Percentiles rank a stretch among this genome's conserved stretches.
These are phyloP conservation scores for Solanum paucissectum DNA, from an alignment of 257 asterid genomes.

Conservation along the genomic window DNA sequence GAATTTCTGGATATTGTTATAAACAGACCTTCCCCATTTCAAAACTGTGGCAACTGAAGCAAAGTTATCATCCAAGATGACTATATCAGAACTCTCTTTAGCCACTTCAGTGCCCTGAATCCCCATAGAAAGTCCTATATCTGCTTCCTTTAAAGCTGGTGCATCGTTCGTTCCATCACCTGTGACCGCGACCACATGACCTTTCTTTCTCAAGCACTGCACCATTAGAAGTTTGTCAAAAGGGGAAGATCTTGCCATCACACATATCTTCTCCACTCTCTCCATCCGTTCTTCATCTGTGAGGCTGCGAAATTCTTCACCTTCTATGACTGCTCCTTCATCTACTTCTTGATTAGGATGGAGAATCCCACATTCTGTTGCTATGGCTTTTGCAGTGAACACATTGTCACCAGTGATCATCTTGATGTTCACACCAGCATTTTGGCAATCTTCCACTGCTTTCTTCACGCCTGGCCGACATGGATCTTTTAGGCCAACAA, in stretches of 20 bases:
- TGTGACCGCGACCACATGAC: slow-evolving; percentile 68
- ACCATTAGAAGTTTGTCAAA: slow-evolving; percentile 69
- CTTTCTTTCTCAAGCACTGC: slow-evolving; percentile 43
- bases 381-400: too few species aligned
- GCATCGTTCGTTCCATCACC: slow-evolving; percentile 74
- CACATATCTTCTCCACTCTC: slow-evolving; percentile 41
- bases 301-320: too few species aligned
- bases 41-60: slow-evolving; percentile 49
- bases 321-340: too few species aligned
- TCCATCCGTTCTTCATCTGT: slow-evolving; percentile 47
- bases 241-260: slow-evolving; percentile 76
- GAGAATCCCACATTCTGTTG: too few species aligned
- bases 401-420: slow-evolving; percentile 16
- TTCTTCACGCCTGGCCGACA: slow-evolving; percentile 50
- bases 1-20: slow-evolving; percentile 58
- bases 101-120: slow-evolving; percentile 68
- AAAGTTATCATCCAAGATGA: slow-evolving; percentile 57
- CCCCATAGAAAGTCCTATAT: slow-evolving; percentile 66
- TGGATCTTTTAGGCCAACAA: slow-evolving; percentile 61
- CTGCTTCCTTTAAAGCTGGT: slow-evolving; percentile 58
- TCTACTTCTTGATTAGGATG: too few species aligned
- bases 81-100: slow-evolving; percentile 58
- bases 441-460: slow-evolving; percentile 56
- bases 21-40: slow-evolving; percentile 42
- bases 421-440: slow-evolving; percentile 52